phyloP scores from a whole-genome alignment of 352 stramenopile genomes.

The Pythium phragmitis region DNA sequence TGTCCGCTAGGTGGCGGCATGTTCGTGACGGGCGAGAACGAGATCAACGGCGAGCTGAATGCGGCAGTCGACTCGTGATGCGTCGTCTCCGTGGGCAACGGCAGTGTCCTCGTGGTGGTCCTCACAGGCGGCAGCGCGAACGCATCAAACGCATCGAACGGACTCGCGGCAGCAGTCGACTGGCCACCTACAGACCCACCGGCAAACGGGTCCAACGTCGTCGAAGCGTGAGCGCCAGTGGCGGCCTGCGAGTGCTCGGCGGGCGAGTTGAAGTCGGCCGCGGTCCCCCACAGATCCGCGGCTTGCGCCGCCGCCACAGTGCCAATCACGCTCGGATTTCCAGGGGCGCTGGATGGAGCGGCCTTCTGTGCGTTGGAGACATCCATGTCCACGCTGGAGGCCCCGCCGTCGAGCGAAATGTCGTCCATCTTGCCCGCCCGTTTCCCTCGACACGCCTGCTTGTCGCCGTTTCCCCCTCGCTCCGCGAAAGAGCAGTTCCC shows the following conservation, averaged over 20 bases:
- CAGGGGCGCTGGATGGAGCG: neutral
- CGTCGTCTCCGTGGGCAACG: neutral
- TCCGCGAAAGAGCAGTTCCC: neutral
- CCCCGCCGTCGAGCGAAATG: slow-evolving; percentile 10
- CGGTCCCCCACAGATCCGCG: neutral
- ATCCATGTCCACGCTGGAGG: neutral
- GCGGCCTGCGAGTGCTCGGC: too few relatives aligned
- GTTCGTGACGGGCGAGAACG: slow-evolving; percentile 23
- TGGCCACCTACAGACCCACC: neutral
- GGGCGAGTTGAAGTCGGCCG: slow-evolving; percentile 2
- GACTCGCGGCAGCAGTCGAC: neutral
- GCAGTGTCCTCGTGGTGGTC: neutral
- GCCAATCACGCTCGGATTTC: neutral
- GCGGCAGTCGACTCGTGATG: neutral
- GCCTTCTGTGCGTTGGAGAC: neutral
- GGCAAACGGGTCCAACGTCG: neutral
- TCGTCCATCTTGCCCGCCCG: slow-evolving; percentile 8
- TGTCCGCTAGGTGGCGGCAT: neutral
- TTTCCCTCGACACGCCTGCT: neutral
- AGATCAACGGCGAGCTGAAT: slow-evolving; percentile 25
- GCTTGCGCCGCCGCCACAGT: neutral
- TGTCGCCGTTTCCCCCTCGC: neutral
- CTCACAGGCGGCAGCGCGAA: slow-evolving; percentile 1
- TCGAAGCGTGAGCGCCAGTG: too few relatives aligned
- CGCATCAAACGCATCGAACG: slow-evolving; percentile 23